Evolutionary conservation across 371 early-diverging fungal species (phyloP), one percentile per base, ranked within the genome.

Genomic region (Mortierella sp.): DNA sequence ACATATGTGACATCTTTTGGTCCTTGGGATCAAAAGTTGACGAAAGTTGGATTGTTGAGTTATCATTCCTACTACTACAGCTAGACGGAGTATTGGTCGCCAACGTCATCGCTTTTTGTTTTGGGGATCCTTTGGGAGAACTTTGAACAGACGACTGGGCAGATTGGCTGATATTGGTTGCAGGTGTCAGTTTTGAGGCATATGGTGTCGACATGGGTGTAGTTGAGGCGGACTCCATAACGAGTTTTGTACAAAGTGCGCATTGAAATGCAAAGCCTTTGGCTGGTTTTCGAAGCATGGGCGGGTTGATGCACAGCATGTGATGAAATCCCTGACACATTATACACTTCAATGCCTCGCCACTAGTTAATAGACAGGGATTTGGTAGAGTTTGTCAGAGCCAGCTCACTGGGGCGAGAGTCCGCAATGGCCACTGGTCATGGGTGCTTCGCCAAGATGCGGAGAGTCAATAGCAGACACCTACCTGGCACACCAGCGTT

Each of bases 221-320:
- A 5, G 74, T 18, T 9, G 80, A 65, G 4, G 58, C 44, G 3
- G 77, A 57, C 5, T 74, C 67, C 70, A 71, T 64, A 16, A 71
- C 67, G 37, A 72, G 65, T 48, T 72, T 75, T 43, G 91, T 82
- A 58, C 94, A 94, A 5, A 86, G 83, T 2, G 91, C 92, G 52
- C 94, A 94, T 75, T 92, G 92, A 89, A 94, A 94, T 23, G 89
- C 93, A 66, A 92, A 94, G 0, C 94, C 94, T 68, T 94, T 94
- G 29, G 90, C 86, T 0, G 94, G 94, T 72, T 92, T 92, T 48
- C 87, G 87, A 1, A 81, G 57, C 21, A 93, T 72, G 28, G 94
- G 94, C 16, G 94, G 94, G 64, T 91, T 90, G 52, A 93, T 72
- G 60, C 94, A 94, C 37, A 86, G 64, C 91, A 94, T 90, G 68